Conservation (phyloP, 331 rosid genomes). For the Saraca asoca region DNA sequence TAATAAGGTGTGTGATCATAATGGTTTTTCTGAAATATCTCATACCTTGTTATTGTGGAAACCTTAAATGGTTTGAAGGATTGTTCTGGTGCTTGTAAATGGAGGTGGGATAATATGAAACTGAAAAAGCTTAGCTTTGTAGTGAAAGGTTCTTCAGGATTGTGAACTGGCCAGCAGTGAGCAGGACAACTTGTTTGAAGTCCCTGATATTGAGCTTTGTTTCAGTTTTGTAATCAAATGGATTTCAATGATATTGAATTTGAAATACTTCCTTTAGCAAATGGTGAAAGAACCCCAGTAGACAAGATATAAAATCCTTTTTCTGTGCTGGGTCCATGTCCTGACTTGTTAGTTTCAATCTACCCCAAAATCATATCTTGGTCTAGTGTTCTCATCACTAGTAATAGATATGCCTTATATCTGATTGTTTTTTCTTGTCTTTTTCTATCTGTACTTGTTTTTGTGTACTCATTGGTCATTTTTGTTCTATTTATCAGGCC, state of each 20-base stretch:
- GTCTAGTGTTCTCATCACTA: conserved; percentile 1
- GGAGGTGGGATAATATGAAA: conserved; percentile 10
- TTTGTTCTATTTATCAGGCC: conserved; percentile 51
- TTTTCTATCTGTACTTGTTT: background rate
- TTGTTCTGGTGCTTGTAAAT: conserved; percentile 22
- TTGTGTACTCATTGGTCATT: conserved; percentile 12
- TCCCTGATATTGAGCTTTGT: conserved; percentile 23
- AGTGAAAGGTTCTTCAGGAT: conserved; percentile 2
- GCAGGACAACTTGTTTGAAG: background rate
- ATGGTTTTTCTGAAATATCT: background rate
- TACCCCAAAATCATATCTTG: conserved; percentile 22
- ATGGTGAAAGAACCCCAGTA: background rate
- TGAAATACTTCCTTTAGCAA: background rate
- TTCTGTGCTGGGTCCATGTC: background rate
- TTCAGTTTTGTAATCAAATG: conserved; percentile 19
- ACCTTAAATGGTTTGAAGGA: background rate
- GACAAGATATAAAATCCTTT: background rate
- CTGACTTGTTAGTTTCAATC: conserved; percentile 4
- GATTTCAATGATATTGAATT: conserved; percentile 28
- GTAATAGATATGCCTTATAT: conserved; percentile 8
- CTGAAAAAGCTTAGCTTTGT: background rate
- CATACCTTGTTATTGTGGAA: background rate
- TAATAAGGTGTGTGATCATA: conserved; percentile 47
- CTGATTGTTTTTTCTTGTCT: conserved; percentile 11
- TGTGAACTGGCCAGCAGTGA: conserved; percentile 1